Base-by-base conservation (phyloP, 192 early-diverging fungal species). In the Geosiphon pyriformis region DNA sequence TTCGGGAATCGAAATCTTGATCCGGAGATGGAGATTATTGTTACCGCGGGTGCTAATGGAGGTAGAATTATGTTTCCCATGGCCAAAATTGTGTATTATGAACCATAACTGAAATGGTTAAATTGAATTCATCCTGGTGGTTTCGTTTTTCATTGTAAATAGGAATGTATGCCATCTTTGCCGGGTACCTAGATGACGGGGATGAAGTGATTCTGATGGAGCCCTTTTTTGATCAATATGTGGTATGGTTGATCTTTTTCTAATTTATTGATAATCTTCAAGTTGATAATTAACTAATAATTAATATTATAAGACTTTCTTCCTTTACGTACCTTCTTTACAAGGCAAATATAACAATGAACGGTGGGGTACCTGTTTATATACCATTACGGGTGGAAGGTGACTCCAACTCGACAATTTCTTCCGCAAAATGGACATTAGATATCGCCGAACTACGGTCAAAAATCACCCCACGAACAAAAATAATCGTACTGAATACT, bases 151-250 rank as follows among this genome's bases (percentile, higher is more conserved):
- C 8, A 54, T 23, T 37, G 30, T 20, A 11, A 47, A 42, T 59
- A 80, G 89, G 82, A 34, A 85, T 90, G 53, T 81, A 84, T 72
- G 87, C 88, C 20, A 91, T 89, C 37, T 94, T 92, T 78, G 84
- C 87, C 12, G 86, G 84, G 22, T 93, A 91, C 59, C 71, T 97
- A 65, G 81, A 93, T 73, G 85, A 87, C 22, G 87, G 84, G 2
- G 83, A 90, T 58, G 94, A 95, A 61, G 94, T 92, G 34, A 92
- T 98, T 56, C 75, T 93, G 56, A 94, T 98, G 85, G 92, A 95
- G 77, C 95, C 95, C 1, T 94, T 91, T 69, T 98, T 96, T 78
- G 95, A 98, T 72, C 89, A 88, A 78, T 98, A 98, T 72, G 87
- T 88, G 66, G 84, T 86, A 76, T 74, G 83, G 52, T 34, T 18